Evolutionary conservation across 2,329 filamentous ascomycete genomes (phyloP).

Genomic region (Colletotrichum australisinense): DNA sequence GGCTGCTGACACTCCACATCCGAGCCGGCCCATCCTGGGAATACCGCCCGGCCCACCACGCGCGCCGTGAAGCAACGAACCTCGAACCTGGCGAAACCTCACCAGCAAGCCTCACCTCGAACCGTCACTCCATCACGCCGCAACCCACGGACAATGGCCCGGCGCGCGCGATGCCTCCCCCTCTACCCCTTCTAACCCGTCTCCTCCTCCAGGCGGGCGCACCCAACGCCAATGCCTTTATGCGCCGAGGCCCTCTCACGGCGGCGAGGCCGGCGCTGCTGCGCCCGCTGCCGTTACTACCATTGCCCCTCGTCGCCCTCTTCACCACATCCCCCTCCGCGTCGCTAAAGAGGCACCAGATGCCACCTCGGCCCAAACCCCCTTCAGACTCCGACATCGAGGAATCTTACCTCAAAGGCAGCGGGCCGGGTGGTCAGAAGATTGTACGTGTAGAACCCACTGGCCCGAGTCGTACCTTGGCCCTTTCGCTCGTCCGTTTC

Average conservation of each 20-base stretch:
- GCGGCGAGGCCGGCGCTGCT: constrained; percentile 7
- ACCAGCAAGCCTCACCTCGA: not conserved
- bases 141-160: constrained; percentile 31
- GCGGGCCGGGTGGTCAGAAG: constrained; percentile 94
- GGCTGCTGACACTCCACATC: not conserved
- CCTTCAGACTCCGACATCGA: constrained; percentile 83
- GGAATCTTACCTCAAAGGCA: constrained; percentile 89
- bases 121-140: not conserved
- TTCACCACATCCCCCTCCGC: constrained; percentile 46
- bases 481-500: too few species aligned
- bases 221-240: constrained; percentile 15
- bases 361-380: constrained; percentile 80
- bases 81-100: constrained; percentile 16
- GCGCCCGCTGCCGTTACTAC: not conserved
- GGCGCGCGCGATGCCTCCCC: constrained; percentile 28
- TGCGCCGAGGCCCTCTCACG: not conserved
- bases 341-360: constrained; percentile 59
- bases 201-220: constrained; percentile 1
- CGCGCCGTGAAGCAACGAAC: not conserved
- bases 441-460: constrained; percentile 68
- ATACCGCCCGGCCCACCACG: not conserved
- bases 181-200: not conserved
- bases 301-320: constrained; percentile 30
- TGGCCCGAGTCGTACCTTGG: not conserved
- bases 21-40: not conserved